Evolutionary conservation across 208 protist genomes (phyloP).

Genomic region (Porcisia hertigi): DNA sequence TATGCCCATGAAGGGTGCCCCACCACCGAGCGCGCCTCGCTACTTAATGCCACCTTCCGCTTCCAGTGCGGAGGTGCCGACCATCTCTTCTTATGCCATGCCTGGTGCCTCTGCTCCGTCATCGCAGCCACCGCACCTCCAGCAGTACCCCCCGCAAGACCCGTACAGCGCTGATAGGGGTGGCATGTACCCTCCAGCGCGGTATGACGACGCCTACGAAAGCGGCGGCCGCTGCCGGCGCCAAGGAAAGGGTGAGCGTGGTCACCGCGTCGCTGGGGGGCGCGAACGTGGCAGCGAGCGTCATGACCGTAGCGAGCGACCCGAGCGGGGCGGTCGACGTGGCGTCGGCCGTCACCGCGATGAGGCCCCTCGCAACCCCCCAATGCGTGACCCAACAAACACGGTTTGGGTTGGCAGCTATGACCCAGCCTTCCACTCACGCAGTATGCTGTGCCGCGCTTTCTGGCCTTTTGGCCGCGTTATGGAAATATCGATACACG

Average conservation of each 20-base stretch:
- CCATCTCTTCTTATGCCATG: constrained; percentile 11
- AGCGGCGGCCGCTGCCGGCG: constrained; percentile 11
- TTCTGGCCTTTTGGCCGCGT: constrained; percentile 82
- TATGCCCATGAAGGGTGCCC: neutral
- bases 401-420: constrained; percentile 90
- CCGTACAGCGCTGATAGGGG: constrained; percentile 12
- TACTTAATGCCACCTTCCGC: constrained; percentile 30
- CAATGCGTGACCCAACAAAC: constrained; percentile 79
- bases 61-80: constrained; percentile 16
- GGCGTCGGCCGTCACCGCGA: constrained; percentile 17
- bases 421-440: constrained; percentile 50
- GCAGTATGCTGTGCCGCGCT: constrained; percentile 48
- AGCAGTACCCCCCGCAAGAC: constrained; percentile 6
- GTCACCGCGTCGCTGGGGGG: constrained; percentile 1
- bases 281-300: constrained; percentile 19
- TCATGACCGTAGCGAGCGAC: constrained; percentile 20
- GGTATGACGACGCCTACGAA: constrained; percentile 18
- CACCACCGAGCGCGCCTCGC: constrained; percentile 7
- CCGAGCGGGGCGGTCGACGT: constrained; percentile 7
- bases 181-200: constrained; percentile 9
- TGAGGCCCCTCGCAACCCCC: constrained; percentile 25
- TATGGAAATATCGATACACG: constrained; percentile 72
- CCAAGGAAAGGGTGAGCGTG: constrained; percentile 14
- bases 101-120: constrained; percentile 3
- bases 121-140: constrained; percentile 16